Percentiles rank a stretch among this genome's conserved stretches.
Evolutionary conservation across 305 asterid species (phyloP).

Genomic region (Salvia sclarea): DNA sequence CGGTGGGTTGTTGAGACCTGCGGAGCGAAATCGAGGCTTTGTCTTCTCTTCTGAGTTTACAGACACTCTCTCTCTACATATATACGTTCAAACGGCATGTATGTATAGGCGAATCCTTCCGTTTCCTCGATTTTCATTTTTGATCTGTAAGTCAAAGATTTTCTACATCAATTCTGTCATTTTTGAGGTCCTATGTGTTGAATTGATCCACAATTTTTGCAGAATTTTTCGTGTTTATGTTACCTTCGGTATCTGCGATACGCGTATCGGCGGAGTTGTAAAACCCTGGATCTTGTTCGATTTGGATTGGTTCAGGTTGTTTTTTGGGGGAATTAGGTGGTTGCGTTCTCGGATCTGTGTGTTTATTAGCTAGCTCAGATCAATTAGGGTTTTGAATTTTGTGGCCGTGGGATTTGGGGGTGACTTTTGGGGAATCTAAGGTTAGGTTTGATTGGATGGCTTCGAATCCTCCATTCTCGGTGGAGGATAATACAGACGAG

Average conservation of each 20-base stretch:
- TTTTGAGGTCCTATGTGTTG: slow-evolving; percentile 22
- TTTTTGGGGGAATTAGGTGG: slow-evolving; percentile 35
- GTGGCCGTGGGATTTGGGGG: slow-evolving; percentile 32
- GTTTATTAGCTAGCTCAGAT: slow-evolving; percentile 39
- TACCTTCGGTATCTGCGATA: slow-evolving; percentile 18
- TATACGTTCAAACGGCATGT: slow-evolving; percentile 24
- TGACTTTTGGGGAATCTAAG: slow-evolving; percentile 32
- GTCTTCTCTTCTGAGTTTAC: slow-evolving; percentile 37
- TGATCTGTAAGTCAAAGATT: slow-evolving; percentile 54
- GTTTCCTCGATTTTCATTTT: slow-evolving; percentile 31
- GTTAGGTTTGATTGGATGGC: slow-evolving; percentile 69
- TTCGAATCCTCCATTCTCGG: slow-evolving; percentile 83
- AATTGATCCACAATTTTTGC: slow-evolving; percentile 31
- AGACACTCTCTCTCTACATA: slow-evolving; percentile 30
- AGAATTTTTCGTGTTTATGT: slow-evolving; percentile 26
- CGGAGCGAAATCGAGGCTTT: slow-evolving; percentile 44
- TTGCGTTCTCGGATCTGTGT: slow-evolving; percentile 55
- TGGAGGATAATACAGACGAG: slow-evolving; percentile 98
- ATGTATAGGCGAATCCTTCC: slow-evolving; percentile 32
- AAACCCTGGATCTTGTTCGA: slow-evolving; percentile 63
- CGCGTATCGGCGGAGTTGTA: slow-evolving; percentile 36
- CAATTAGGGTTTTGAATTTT: slow-evolving; percentile 44
- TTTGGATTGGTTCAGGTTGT: slow-evolving; percentile 31
- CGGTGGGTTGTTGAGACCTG: slow-evolving; percentile 43
- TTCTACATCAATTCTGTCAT: slow-evolving; percentile 28